Base-by-base conservation (phyloP, 768 basidiomycete species). In the Lenzites betulinus region DNA sequence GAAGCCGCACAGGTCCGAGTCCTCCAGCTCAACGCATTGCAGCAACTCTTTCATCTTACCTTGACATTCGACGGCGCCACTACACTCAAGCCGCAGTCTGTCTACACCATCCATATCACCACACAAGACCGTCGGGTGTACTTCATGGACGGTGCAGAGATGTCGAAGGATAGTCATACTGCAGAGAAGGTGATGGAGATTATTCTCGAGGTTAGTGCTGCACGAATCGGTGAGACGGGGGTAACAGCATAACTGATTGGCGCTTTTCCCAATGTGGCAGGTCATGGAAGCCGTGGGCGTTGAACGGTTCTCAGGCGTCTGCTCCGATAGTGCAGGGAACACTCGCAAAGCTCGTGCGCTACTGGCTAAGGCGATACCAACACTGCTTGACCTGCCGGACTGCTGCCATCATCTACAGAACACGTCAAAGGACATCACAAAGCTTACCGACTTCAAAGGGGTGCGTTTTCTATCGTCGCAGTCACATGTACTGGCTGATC, bases 71-170 rank as follows among this genome's bases (percentile, higher is more conserved):
- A 76, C 60, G 71, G 71, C 28, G 73, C 73, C 8, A 72, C 71
- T n/a, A 69, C 66, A 7, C 66, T 58, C 28, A 65, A 63, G 4
- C 64, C 52, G 7, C 67, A 74, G 22, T 64, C 70, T 6, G 69
- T 71, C 38, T 74, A 73, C 60, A 72, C 73, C 7, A 43, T 74
- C 26, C 75, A 75, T 54, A 64, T 75, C 48, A 74, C 72, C 20
- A 73, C 70, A 5, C 58, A 62, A 42, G 67, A 67, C 3, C 35
- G 66, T 12, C 64, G 66, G n/a, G 69, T 69, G 15, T 76, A 67
- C 54, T 64, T 62, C 33, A 51, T 62, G 4, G 48, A 42, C 18
- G 68, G 70, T 2, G 51, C 65, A 25, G 70, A 74, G 54, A 70
- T 64, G 41, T 70, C 70, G 4, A 47, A 47, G 25, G 69, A 68